Base-by-base conservation (phyloP, 108 stramenopile genomes). In the Cyclotella baltica region DNA sequence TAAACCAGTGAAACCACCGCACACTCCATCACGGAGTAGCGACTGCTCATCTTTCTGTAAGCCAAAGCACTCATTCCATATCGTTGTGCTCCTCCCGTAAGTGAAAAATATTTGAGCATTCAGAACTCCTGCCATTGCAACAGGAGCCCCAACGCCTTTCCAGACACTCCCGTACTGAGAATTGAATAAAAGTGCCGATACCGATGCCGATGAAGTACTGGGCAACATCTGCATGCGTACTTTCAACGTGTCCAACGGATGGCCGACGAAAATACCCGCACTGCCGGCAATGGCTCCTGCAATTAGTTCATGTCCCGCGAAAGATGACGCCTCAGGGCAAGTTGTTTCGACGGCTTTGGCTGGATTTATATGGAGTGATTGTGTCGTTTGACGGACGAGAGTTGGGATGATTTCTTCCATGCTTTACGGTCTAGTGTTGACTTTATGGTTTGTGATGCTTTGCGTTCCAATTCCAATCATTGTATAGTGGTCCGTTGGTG, bases 211-310 rank as follows among this genome's bases (percentile, higher is more conserved):
- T 8, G 59, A 61, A 18, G 31, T 33, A 11, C 31, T 16, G 2
- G 59, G 13, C 48, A 61, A 34, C 47, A 66, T 68, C 40, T 76
- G 75, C 56, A 68, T 66, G 20, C 75, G 66, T 6, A 76, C 75
- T 76, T 97, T 97, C 48, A 95, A 66, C 0, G 97, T 93, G 77
- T 97, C 97, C 63, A 97, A 94, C 4, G 97, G 97, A 87, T 97
- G 93, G 20, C 95, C 95, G 1, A 93, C 89, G 38, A 91, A 67
- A 16, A 96, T 87, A 19, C 88, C 87, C 0, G 84, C 86, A 27
- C 87, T 89, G 20, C 94, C 94, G 22, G 94, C 90, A 13, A 91
- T 67, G 8, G 89, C 93, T 33, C 93, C 93, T 20, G 93, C 90
- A 10, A 91, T 67, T 46, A 93, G 85, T 75, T 93, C 93, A 50